Base-by-base conservation (phyloP, 139 green algal genomes). In the Micractinium conductrix region DNA sequence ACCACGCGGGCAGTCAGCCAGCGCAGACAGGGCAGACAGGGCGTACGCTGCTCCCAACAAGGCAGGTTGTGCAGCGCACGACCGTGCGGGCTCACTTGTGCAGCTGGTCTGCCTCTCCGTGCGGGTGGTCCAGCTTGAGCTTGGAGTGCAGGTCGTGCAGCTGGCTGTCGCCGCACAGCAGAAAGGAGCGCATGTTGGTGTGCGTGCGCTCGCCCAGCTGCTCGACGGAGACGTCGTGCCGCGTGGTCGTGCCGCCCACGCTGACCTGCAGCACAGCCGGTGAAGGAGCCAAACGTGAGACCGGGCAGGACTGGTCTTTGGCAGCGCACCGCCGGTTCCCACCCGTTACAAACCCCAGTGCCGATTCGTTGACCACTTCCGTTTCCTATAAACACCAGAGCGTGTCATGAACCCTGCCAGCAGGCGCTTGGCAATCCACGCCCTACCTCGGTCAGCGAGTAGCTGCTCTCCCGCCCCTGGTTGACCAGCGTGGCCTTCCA, bases 81-180 rank as follows among this genome's bases (percentile, higher is more conserved):
- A 45, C 10, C 22, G 38, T 33, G 37, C 44, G n/a, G 2, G 68
- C 86, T 79, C 72, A 99, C 93, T 99, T 99, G 93, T 99, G 97
- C 83, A 99, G 89, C 90, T 99, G 97, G 28, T 94, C 83, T 30
- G 93, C 93, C 38, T 78, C 68, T 35, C 95, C 95, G 30, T 88
- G 2, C 28, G 95, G 94, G 88, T 98, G 93, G 83, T 96, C 87
- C 67, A 98, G 89, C 37, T 67, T 72, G 71, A 98, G 90, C 71
- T 92, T 92, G 60, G 91, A 96, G 89, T 99, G 97, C 84, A 99
- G 85, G 90, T 99, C 97, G 85, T 99, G 96, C 78, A 98, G 86
- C 93, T 99, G 97, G 17, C 58, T 60, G 3, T 92, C 79, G n/a
- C 94, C 95, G 38, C 89, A 92, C 28, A 99, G 89, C 79, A 98